A percentile compares a stretch with the other conserved stretches of the same genome.
phyloP scores from a whole-genome alignment of 768 basidiomycete species.

The Clitopilus hobsonii region DNA sequence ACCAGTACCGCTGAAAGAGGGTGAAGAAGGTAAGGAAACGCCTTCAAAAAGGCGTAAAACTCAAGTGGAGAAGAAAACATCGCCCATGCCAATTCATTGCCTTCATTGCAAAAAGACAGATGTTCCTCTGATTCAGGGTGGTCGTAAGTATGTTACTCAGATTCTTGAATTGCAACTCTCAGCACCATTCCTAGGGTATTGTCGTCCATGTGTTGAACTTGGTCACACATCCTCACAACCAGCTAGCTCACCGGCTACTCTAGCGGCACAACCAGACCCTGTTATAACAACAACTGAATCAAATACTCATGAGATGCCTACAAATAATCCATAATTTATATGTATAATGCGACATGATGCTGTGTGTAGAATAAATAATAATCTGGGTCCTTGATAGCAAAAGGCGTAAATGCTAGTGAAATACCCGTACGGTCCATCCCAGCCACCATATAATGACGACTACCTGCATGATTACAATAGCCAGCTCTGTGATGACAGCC shows the following conservation, averaged over 20 bases:
- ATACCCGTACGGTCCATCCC: constrained; percentile 61
- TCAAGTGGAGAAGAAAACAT: constrained; percentile 23
- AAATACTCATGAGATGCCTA: neutral
- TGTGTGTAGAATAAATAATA: constrained; percentile 4
- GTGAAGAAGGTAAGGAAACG: constrained; percentile 1
- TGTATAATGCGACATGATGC: neutral
- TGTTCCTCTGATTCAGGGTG: constrained; percentile 73
- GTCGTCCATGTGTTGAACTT: constrained; percentile 60
- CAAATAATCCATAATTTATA: neutral
- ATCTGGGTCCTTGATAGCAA: neutral
- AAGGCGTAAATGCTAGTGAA: constrained; percentile 21
- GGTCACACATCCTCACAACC: constrained; percentile 30
- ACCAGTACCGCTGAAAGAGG: constrained; percentile 8
- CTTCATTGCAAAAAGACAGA: constrained; percentile 58
- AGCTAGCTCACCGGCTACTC: constrained; percentile 2
- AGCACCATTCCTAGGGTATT: constrained; percentile 44
- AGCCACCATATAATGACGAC: constrained; percentile 70
- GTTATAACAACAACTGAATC: neutral
- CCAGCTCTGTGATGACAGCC: constrained; percentile 56
- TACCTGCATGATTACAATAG: constrained; percentile 52
- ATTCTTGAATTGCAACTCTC: neutral
- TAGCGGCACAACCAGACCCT: neutral
- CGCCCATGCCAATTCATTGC: constrained; percentile 37
- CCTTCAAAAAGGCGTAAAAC: constrained; percentile 38
- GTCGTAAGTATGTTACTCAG: constrained; percentile 44